Base-by-base conservation (phyloP, 139 green algal genomes). In the Protoeuglena noctilucae region DNA sequence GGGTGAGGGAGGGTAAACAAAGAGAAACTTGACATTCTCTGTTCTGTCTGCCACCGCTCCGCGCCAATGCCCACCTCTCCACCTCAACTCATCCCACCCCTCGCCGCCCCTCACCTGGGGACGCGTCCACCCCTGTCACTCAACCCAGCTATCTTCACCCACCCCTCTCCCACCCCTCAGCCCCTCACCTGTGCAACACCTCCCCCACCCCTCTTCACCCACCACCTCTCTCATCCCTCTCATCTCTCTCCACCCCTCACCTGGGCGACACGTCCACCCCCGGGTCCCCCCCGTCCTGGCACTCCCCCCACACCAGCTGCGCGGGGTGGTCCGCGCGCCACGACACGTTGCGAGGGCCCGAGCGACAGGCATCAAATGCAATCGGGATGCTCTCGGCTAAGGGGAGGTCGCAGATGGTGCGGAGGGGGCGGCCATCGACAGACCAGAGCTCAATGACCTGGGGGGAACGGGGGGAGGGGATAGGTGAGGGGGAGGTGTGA, bases 341-440 rank as follows among this genome's bases (percentile, higher is more conserved):
- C 46, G 70, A 63, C 21, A 99, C 68, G 9, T 54, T 64, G 3
- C 92, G 74, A 0, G 82, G 86, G 12, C 89, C 89, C 58, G 71
- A 53, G 25, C 78, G 54, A 49, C 69, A 78, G 55, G 63, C 76
- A 75, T 96, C 83, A 67, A 93, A 92, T 16, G 84, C 77, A 34
- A 96, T 87, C 22, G 91, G 91, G 41, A 99, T 96, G 63, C 93
- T 76, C 47, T 95, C 82, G 0, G 88, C 89, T 48, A 99, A 71
- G 0, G 87, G 89, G 53, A 98, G 81, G 4, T 70, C 43, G 0
- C 69, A 69, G 25, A 40, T 53, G 14, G 16, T 19, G 21, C 21
- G 5, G 21, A 39, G n/a, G 5, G 22, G 19, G 7, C 18, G 25
- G 28, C 59, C 59, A 16, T 54, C 9, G 4, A 28, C 53, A 53